Evolutionary conservation across 108 stramenopile genomes (phyloP), one percentile per base, ranked within the genome.

Genomic region (Nitzschia palea): DNA sequence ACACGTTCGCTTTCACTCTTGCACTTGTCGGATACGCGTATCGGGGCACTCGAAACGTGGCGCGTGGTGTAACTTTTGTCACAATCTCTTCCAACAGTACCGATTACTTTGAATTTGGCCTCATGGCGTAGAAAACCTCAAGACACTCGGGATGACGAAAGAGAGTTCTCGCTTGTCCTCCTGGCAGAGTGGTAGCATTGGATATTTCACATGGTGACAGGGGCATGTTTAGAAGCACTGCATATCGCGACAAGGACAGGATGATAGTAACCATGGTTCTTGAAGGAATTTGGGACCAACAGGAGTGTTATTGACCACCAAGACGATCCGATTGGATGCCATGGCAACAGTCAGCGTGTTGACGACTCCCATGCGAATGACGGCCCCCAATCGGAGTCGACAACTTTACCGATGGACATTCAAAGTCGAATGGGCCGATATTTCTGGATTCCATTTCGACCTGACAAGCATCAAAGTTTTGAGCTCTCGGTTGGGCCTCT

Each of bases 1-100:
- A 77, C 56, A 53, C 81, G 78, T 60, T 82, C 81, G 25, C 71
- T 77, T 53, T 82, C 81, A 4, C 12, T 35, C 3, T 62, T 17
- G 34, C 81, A 82, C 59, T 82, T 82, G 55, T 82, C 81, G 10
- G 81, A 82, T 9, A 72, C 77, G 64, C 81, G 71, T 40, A 82
- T 75, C 6, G 81, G n/a, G n/a, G 77, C 33, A 78, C 23, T 5
- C 81, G 77, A 51, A 78, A 31, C 5, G 66, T 23, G 35, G 61
- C 53, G 12, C 27, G 34, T 6, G 65, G 70, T 40, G 66, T 18
- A 34, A 43, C 47, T 26, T 56, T n/a, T 12, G 50, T n/a, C 18
- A 76, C 30, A 2, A 70, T 66, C 4, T 36, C 20, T 31, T 77
- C 42, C 3, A 81, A 27, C 23, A 15, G 15, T 17, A 55, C 18